Percentiles rank a stretch among this genome's conserved stretches.
phyloP scores from a whole-genome alignment of 805 yeast species.

The Naumovozyma castellii region DNA sequence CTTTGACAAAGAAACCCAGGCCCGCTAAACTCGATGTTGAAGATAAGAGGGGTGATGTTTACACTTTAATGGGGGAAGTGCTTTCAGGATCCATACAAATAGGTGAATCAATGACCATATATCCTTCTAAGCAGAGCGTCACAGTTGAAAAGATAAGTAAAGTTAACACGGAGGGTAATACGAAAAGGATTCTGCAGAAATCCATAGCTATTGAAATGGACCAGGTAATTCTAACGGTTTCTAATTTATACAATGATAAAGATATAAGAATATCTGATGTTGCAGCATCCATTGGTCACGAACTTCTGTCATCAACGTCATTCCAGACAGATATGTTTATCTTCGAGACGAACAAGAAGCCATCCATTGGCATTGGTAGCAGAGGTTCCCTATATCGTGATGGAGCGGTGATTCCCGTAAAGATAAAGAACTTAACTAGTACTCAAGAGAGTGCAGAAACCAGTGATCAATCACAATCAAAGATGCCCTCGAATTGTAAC shows the following conservation, averaged over 20 bases:
- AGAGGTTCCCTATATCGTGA: background rate
- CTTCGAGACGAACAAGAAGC: background rate
- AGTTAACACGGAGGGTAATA: background rate
- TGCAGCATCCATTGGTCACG: background rate
- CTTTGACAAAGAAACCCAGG: background rate
- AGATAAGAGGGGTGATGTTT: background rate
- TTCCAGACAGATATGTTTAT: background rate
- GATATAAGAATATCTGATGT: background rate
- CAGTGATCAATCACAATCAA: too few species aligned
- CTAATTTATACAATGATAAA: background rate
- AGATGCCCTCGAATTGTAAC: too few species aligned
- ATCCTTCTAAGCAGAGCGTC: constrained; percentile 39
- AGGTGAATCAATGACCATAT: constrained; percentile 52
- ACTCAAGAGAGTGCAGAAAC: too few species aligned
- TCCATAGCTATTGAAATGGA: background rate
- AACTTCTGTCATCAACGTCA: background rate
- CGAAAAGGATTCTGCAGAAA: background rate
- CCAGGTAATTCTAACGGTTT: background rate
- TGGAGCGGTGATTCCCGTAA: background rate
- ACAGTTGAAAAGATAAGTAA: constrained; percentile 29
- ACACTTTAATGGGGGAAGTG: constrained; percentile 9
- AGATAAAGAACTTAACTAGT: too few species aligned
- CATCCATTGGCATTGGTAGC: background rate
- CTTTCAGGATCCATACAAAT: constrained; percentile 51
- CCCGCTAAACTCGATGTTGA: background rate